Base-by-base conservation (phyloP, 441 rosid species). In the Adansonia rubrostipa region DNA sequence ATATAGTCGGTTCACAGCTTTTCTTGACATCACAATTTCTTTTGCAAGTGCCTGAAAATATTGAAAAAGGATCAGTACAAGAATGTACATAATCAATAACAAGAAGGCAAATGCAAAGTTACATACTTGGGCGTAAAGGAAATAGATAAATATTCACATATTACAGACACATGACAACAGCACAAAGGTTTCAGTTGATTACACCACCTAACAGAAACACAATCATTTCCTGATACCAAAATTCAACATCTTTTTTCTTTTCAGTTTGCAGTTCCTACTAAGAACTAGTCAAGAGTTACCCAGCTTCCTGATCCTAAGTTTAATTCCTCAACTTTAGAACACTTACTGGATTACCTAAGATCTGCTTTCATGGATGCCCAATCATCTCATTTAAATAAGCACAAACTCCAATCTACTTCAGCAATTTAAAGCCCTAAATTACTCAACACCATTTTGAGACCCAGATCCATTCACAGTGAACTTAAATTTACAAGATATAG, bases 11-110 rank as follows among this genome's bases (percentile, higher is more conserved):
- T 86, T 85, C 74, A 88, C 86, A 5, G 91, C 78, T 85, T 82
- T 86, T 81, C 88, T 86, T 6, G 89, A 83, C 83, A 61, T 81
- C 80, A 88, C 86, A 75, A 88, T 57, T 74, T 87, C 90, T 74
- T 77, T 85, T 11, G 88, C 90, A 36, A 87, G 86, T 78, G 87
- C 82, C 91, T 88, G 80, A 75, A 33, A 65, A 64, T 33, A 71
- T 45, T 68, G 48, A 78, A 66, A 13, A 82, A 61, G 33, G 61
- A 40, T 70, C 58, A 71, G 15, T 11, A 74, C 47, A 47, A 15
- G 47, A 6, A 42, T n/a, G 54, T 80, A 68, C 8, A 19, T 17
- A 78, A 67, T 66, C 48, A 44, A 44, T 22, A 48, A 20, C 44
- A 28, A 56, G 17, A n/a, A 17, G 57, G 53, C 54, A 54, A 57